Conservation (phyloP, 202 grass and related monocot species). For the Hordeum pubiflorum region DNA sequence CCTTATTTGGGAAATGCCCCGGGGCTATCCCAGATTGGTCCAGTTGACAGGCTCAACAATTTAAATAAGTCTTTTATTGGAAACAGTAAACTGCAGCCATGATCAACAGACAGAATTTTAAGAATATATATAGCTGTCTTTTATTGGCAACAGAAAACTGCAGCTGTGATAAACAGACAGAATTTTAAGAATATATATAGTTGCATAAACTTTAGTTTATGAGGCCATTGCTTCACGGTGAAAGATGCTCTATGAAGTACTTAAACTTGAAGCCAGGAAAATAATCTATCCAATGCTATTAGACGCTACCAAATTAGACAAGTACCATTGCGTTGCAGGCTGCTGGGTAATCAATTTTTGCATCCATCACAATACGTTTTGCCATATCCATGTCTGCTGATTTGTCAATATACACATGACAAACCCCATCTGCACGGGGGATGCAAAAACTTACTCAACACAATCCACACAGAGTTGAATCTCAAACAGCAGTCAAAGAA, state of each 20-base stretch:
- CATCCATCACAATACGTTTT: constrained; percentile 74
- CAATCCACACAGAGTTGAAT: not conserved
- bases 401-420: constrained; percentile 98
- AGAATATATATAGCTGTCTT: not conserved
- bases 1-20: too few species aligned
- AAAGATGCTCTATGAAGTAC: not conserved
- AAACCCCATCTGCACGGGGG: constrained; percentile 64
- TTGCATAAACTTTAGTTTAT: not conserved
- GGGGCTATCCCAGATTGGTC: not conserved
- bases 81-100: not conserved
- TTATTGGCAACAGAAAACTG: not conserved
- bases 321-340: constrained; percentile 95
- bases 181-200: not conserved
- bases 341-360: constrained; percentile 94
- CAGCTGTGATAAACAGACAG: not conserved
- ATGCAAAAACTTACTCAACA: not conserved
- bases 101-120: not conserved
- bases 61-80: not conserved
- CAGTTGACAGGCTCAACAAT: not conserved
- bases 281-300: not conserved
- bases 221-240: not conserved
- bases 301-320: constrained; percentile 12
- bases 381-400: constrained; percentile 91
- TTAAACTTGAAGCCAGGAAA: not conserved
- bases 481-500: not conserved